Evolutionary conservation across 2,329 filamentous ascomycete genomes (phyloP).

Genomic region (Ascochyta viciae-villosae): DNA sequence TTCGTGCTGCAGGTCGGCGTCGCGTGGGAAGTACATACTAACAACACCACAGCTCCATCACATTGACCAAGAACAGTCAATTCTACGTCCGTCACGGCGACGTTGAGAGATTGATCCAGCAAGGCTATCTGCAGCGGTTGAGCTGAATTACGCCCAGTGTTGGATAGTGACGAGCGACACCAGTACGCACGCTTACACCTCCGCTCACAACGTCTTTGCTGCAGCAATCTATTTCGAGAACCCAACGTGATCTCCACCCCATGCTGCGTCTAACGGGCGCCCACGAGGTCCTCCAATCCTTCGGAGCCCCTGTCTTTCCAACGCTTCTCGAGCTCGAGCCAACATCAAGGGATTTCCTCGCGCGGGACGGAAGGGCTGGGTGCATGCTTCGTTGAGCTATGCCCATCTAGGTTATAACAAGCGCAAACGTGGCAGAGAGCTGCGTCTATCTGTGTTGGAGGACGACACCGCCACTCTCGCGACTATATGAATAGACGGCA

Average conservation of each 20-base stretch:
- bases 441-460: conserved; percentile 6
- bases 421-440: neutral
- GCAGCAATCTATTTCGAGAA: conserved; percentile 3
- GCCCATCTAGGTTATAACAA: neutral
- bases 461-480: conserved; percentile 1
- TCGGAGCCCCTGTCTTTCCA: neutral
- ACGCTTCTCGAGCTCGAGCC: neutral
- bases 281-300: conserved; percentile 2
- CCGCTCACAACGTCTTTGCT: neutral
- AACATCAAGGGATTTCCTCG: conserved; percentile 8
- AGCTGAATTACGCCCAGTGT: conserved; percentile 60
- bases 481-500: neutral
- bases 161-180: too few relatives aligned
- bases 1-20: neutral
- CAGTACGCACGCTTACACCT: neutral
- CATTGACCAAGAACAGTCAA: conserved; percentile 96
- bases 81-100: conserved; percentile 96
- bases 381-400: conserved; percentile 4
- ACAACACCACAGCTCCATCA: conserved; percentile 73
- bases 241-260: neutral
- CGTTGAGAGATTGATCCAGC: conserved; percentile 90
- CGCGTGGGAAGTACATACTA: neutral
- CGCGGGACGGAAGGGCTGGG: neutral
- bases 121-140: conserved; percentile 92
- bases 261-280: neutral